Conservation (phyloP, 2,329 filamentous ascomycete species). For the Sporothrix schenckii region DNA sequence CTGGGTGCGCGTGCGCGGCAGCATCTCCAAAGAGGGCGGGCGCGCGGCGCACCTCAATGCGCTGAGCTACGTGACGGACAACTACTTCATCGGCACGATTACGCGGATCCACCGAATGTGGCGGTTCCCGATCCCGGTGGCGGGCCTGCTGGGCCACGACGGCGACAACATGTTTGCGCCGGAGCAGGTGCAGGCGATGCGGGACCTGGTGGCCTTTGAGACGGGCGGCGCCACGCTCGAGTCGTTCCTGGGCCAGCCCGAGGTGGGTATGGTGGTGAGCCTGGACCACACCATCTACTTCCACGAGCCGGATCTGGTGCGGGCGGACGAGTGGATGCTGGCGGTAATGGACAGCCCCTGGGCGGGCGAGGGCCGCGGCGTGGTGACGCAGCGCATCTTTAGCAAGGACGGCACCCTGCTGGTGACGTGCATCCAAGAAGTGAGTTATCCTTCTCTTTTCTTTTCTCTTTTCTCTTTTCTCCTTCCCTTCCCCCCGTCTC, state of each 20-base stretch:
- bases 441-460: neutral
- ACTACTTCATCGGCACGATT: constrained; percentile 90
- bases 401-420: constrained; percentile 70
- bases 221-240: constrained; percentile 49
- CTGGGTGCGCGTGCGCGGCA: constrained; percentile 74
- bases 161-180: constrained; percentile 48
- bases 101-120: constrained; percentile 78
- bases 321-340: constrained; percentile 76
- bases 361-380: constrained; percentile 74
- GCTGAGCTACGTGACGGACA: constrained; percentile 90
- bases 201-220: constrained; percentile 48
- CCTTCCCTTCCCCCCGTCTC: too few species aligned
- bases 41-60: constrained; percentile 81
- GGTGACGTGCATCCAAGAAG: constrained; percentile 77
- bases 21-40: constrained; percentile 72
- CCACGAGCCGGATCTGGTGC: constrained; percentile 61
- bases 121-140: constrained; percentile 62
- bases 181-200: constrained; percentile 47
- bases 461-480: neutral
- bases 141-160: constrained; percentile 53
- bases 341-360: constrained; percentile 79
- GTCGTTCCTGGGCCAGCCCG: constrained; percentile 53
- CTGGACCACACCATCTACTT: constrained; percentile 76
- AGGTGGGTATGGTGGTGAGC: constrained; percentile 82
- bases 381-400: constrained; percentile 76